Evolutionary conservation across 306 rosid species (phyloP), one percentile per base, ranked within the genome.

Genomic region (Rosa rugosa): DNA sequence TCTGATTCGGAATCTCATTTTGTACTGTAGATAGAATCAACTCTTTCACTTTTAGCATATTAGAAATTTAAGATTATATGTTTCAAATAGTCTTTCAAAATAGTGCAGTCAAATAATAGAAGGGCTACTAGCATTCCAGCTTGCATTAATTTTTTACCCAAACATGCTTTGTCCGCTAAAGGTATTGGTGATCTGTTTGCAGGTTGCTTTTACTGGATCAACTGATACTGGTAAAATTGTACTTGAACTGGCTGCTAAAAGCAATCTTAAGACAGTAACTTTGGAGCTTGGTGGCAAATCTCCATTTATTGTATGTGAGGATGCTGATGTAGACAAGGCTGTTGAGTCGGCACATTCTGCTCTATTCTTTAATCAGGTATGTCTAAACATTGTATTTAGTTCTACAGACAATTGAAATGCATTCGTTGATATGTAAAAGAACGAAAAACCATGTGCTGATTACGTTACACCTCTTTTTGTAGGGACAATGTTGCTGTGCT

Each of bases 401-500:
- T 70, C 67, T 11, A 0, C 27, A 51, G 79, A 72, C 51, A 11
- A 73, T 45, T 18, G 40, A 68, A 53, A 25, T 16, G 27, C 79
- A 73, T 79, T 44, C 82, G 47, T 54, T 76, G 69, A 66, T 75
- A 3, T 18, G 14, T 38, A 18, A 60, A 59, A 60, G 66, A 60
- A 25, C 14, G 7, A 60, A 23, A 60, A 25, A 60, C 0, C 18
- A 25, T 60, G 9, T 60, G 64, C 34, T 22, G 66, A 60, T 23
- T 44, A 27, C 46, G 65, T 57, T 44, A 81, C 44, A 54, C 36
- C 81, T 72, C 25, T 54, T 80, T 79, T 75, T 82, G 64, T 75
- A 92, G 98, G 99, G 99, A 77, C 99, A 95, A 87, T 95, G 99
- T 80, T 95, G 99, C 84, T 90, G 96, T 69, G 92, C 96, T 64